A percentile compares a stretch with the other conserved stretches of the same genome.
phyloP scores from a whole-genome alignment of 345 rosid species.

The sweet orange (Citrus sinensis) region DVS_A1.0 CM039163.1:14382001-14382500 shows the following conservation, averaged over 20 bases:
- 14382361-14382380: not conserved
- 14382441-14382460: not conserved
- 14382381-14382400: not conserved
- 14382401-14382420: not conserved
- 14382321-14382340: not conserved
- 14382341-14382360: not conserved
- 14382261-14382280: not conserved
- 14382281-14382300: not conserved
- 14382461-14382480: not conserved
- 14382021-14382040: no score
- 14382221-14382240: no score
- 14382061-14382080: no score
- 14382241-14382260: not conserved
- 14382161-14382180: no score
- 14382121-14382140: no score
- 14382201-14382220: no score
- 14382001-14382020: no score
- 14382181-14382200: no score
- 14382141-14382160: no score
- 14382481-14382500: not conserved
- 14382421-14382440: not conserved
- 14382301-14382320: conserved; percentile 1
- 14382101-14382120: no score
- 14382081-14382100: no score
- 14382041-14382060: no score